Evolutionary conservation across 352 stramenopile genomes (phyloP).

Genomic region (Globisporangium heterothallicum): DNA sequence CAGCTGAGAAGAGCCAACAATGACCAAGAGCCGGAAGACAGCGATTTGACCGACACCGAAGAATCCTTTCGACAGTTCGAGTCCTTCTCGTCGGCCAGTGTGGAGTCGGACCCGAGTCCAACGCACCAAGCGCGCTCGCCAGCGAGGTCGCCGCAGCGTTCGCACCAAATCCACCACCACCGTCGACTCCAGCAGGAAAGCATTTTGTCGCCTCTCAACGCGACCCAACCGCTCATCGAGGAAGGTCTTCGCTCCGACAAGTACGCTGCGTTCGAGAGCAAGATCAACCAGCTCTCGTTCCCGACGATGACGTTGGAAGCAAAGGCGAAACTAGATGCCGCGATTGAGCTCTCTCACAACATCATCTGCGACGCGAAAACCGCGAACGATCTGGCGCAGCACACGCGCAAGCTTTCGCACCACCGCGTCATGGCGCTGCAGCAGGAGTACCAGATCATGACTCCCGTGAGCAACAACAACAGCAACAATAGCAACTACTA

Average conservation of each 20-base stretch:
- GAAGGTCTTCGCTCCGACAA: conserved; percentile 15
- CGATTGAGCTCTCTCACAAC: conserved; percentile 37
- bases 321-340: conserved; percentile 40
- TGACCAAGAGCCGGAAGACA: conserved; percentile 31
- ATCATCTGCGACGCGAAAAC: conserved; percentile 63
- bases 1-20: conserved; percentile 42
- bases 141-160: conserved; percentile 23
- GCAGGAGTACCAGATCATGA: conserved; percentile 48
- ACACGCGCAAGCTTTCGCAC: conserved; percentile 64
- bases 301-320: conserved; percentile 14
- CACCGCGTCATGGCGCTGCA: conserved; percentile 59
- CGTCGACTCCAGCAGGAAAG: conserved; percentile 8
- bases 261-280: conserved; percentile 14
- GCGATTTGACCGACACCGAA: conserved; percentile 36
- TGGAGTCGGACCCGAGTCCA: conserved; percentile 2
- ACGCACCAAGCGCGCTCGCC: conserved; percentile 11
- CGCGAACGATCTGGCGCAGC: conserved; percentile 63
- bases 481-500: conserved; percentile 10
- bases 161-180: conserved; percentile 18
- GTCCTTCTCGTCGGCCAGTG: conserved; percentile 27
- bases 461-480: conserved; percentile 17
- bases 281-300: conserved; percentile 17
- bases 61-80: conserved; percentile 29
- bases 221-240: conserved; percentile 16
- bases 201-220: conserved; percentile 11